Base-by-base conservation (phyloP, 164 flowering plant species). In the Tetracentron sinense region DNA sequence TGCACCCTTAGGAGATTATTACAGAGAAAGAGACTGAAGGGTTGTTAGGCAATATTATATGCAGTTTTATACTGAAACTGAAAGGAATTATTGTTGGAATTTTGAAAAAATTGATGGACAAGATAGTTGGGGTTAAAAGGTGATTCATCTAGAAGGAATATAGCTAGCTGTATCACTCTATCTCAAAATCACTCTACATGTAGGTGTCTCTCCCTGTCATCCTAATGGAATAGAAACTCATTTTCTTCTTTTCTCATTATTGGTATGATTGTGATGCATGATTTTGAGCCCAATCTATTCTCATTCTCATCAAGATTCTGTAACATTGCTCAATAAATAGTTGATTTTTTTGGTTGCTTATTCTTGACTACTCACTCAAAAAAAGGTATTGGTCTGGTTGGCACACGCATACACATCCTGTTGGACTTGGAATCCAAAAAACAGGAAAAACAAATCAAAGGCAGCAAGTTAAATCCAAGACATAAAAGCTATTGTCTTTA, bases 241-340 rank as follows among this genome's bases (percentile, higher is more conserved):
- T 46, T 17, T 60, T 54, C 28, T 58, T 64, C 46, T 60, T 52
- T 38, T 57, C 62, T 61, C 50, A 64, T 54, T 46, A 55, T 64
- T 44, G 61, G 69, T 38, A 66, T 57, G 68, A 72, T 54, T 46
- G 55, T 28, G 65, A 63, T 25, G 51, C 15, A 48, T 50, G 20
- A 22, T 42, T 49, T 42, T 20, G 69, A 61, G 62, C 49, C 53
- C 29, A 66, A 66, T 56, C 62, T 17, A 25, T 65, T 64, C 50
- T 60, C 61, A 54, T 64, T 70, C 62, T 60, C 52, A 44, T 60
- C 52, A 26, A 60, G 20, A 26, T 42, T 44, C 53, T 27, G 19
- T 60, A 52, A 60, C 25, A 23, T 23, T 20, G n/a, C 30, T 21
- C n/a, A 33, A 8, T 8, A 3, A 38, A 38, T 38, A 38, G 14